Percentiles rank a stretch among this genome's conserved stretches.
These are phyloP conservation scores for Cucumis melo DNA, from an alignment of 306 rosid species.

Conservation along the genomic window DNA sequence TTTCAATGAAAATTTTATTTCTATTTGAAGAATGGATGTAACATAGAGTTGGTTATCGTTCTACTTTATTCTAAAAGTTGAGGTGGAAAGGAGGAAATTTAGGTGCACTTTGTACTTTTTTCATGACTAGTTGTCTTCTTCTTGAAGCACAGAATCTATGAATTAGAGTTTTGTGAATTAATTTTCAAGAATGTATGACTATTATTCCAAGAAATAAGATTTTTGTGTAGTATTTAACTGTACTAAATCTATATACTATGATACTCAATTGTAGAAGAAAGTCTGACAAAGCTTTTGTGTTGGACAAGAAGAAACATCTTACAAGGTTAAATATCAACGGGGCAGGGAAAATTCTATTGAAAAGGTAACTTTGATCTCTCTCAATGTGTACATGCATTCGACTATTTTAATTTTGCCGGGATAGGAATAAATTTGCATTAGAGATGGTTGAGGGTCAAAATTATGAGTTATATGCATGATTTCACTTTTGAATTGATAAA, in stretches of 20 bases:
- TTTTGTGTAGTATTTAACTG: not conserved
- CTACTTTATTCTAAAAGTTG: not conserved
- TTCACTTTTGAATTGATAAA: not conserved
- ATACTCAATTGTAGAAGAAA: conserved; percentile 92
- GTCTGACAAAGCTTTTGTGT: conserved; percentile 65
- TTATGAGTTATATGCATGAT: not conserved
- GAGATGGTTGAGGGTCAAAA: not conserved
- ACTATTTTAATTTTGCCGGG: not conserved
- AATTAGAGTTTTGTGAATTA: not conserved
- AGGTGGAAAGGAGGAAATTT: not conserved
- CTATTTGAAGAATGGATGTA: not conserved
- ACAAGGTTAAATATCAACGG: conserved; percentile 70
- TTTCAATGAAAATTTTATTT: not conserved
- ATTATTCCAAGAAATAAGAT: not conserved
- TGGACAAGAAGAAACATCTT: conserved; percentile 80
- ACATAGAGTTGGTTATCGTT: not conserved
- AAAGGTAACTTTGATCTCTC: conserved; percentile 26
- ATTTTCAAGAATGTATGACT: not conserved
- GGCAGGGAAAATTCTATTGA: conserved; percentile 63
- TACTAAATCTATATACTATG: conserved; percentile 29
- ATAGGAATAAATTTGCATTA: not conserved
- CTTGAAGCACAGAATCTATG: not conserved
- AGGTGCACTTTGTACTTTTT: not conserved
- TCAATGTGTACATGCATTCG: not conserved
- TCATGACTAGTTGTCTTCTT: not conserved